Conservation (phyloP, 768 basidiomycete genomes). For the Amanita jacksonii region DNA sequence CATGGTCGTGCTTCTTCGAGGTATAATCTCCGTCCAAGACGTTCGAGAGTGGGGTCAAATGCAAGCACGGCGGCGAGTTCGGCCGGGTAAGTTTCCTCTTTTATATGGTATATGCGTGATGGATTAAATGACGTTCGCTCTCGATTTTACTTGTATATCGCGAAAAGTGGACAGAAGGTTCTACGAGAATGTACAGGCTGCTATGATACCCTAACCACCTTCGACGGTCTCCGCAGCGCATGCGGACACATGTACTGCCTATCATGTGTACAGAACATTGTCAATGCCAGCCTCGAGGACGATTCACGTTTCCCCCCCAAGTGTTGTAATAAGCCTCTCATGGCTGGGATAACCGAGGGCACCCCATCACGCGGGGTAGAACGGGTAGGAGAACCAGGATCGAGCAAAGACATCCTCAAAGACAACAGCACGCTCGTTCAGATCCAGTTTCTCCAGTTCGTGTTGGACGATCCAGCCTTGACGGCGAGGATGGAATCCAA, state of each 20-base stretch:
- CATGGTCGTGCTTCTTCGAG: background rate
- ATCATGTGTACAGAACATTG: slow-evolving; percentile 32
- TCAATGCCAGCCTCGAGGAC: slow-evolving; percentile 32
- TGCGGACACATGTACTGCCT: slow-evolving; percentile 41
- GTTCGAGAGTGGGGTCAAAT: background rate
- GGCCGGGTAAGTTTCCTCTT: background rate
- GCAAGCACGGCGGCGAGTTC: background rate
- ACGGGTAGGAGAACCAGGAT: background rate
- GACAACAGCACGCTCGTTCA: background rate
- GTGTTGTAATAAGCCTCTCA: slow-evolving; percentile 28
- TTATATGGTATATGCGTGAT: too few species aligned
- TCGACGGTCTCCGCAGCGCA: slow-evolving; percentile 24
- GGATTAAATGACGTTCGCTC: too few species aligned
- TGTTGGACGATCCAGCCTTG: background rate
- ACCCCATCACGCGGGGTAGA: background rate
- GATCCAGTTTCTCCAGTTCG: background rate
- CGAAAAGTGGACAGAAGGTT: slow-evolving; percentile 5
- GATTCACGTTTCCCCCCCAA: slow-evolving; percentile 43
- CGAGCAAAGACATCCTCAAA: background rate
- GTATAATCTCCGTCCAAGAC: background rate
- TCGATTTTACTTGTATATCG: background rate
- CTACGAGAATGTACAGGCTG: slow-evolving; percentile 33
- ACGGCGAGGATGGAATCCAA: background rate
- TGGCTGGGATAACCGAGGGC: background rate
- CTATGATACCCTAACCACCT: slow-evolving; percentile 19